Evolutionary conservation across 495 filamentous ascomycete species (phyloP).

Genomic region (Neurospora sp.): DNA sequence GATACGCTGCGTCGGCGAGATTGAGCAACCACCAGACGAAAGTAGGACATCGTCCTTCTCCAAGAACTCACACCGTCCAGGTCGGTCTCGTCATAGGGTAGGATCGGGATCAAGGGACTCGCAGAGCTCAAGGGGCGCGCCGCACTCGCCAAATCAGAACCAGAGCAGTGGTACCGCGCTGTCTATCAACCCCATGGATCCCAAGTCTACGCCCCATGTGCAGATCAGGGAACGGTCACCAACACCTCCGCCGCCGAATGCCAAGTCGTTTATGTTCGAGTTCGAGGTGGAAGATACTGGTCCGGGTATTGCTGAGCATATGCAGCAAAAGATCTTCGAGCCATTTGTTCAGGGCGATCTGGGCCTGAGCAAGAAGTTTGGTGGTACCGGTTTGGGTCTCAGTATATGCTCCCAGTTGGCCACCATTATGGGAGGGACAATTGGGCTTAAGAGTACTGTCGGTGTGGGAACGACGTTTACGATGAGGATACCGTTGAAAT

Average conservation of each 20-base stretch:
- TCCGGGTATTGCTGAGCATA: conserved; percentile 70
- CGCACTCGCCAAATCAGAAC: conserved; percentile 14
- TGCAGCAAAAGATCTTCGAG: conserved; percentile 79
- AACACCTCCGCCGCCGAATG: conserved; percentile 50
- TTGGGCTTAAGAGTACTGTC: conserved; percentile 60
- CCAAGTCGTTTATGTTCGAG: conserved; percentile 57
- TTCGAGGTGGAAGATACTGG: conserved; percentile 87
- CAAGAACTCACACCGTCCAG: conserved; percentile 28
- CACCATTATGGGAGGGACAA: conserved; percentile 68
- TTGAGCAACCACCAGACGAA: conserved; percentile 25
- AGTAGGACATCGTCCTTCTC: conserved; percentile 43
- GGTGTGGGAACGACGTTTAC: conserved; percentile 73
- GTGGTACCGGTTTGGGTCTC: conserved; percentile 82
- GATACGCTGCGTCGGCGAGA: conserved; percentile 60
- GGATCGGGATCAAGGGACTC: conserved; percentile 42
- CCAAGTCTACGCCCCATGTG: conserved; percentile 38
- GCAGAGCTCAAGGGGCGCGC: conserved; percentile 29
- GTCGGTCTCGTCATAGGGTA: conserved; percentile 30
- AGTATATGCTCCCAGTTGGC: conserved; percentile 84
- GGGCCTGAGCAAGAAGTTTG: conserved; percentile 79
- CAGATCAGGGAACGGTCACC: conserved; percentile 45
- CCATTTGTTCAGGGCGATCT: conserved; percentile 90
- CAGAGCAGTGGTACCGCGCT: conserved; percentile 36
- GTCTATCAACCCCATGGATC: conserved; percentile 48
- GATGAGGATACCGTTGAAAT: conserved; percentile 74